Evolutionary conservation across 176 grass and related monocot species (phyloP), one percentile per base, ranked within the genome.

Genomic region (Bolboschoenus planiculmis): DNA sequence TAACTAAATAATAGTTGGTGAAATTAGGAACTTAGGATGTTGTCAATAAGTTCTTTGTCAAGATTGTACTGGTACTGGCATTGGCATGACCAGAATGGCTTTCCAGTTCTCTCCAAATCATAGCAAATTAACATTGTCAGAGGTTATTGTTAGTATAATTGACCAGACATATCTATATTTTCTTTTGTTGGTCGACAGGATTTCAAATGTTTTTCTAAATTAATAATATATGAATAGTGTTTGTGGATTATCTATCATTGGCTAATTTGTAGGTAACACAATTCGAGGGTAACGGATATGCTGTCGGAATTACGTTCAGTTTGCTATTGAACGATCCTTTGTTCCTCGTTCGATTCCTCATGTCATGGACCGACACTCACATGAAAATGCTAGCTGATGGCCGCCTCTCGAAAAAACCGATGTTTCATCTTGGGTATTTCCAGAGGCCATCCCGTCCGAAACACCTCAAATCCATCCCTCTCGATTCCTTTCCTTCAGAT

Each of bases 291-390:
- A 84, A 83, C 46, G 91, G 89, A 2, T 98, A 90, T 65, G 80
- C 96, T 62, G 15, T 99, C 18, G 96, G 91, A 33, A 87, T 99
- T 15, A 89, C 91, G 85, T 95, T 90, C 44, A 83, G 86, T 54
- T 75, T 95, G 67, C 58, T 95, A 72, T 55, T 99, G 60, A 48
- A 89, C 16, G 96, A 99, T 85, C 92, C 92, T 39, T 21, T 79
- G 35, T 78, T 86, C 85, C 75, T 95, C 37, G 16, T 83, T n/a
- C 82, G 76, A 29, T 99, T 99, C 84, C 87, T 99, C 42, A 67
- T 83, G 36, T 90, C 87, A 51, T 99, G 96, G 96, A 72, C 86
- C 16, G 66, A 79, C 35, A 86, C 67, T 80, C 92, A 98, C 86
- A 39, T 66, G 10, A 46, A 80, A 50, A 86, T 91, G 68, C 85